Evolutionary conservation across 805 yeast species (phyloP).

Genomic region (Metschnikowia lunata): DNA sequence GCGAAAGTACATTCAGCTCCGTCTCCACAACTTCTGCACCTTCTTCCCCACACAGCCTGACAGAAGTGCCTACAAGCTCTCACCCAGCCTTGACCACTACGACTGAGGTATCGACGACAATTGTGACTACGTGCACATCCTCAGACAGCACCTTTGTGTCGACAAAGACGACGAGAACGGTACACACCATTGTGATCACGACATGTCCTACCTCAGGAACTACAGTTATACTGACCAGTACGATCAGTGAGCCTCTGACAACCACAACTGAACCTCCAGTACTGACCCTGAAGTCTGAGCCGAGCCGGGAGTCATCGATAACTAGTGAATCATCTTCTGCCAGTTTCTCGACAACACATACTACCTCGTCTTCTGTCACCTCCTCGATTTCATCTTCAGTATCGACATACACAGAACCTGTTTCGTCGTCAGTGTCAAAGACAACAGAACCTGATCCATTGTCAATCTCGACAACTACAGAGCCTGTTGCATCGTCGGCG

Average conservation of each 20-base stretch:
- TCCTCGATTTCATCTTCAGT: not conserved
- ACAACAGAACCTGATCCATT: too few relatives aligned
- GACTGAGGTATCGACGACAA: not conserved
- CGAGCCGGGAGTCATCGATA: not conserved
- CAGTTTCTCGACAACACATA: too few relatives aligned
- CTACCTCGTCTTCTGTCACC: not conserved
- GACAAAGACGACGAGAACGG: not conserved
- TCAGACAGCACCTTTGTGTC: not conserved
- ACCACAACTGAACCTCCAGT: not conserved
- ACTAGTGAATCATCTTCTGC: too few relatives aligned
- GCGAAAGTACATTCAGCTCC: not conserved
- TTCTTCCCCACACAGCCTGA: not conserved
- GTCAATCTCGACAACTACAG: too few relatives aligned
- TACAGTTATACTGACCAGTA: constrained; percentile 3
- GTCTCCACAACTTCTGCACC: not conserved
- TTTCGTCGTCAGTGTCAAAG: too few relatives aligned
- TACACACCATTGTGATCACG: constrained; percentile 2
- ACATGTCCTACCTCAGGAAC: constrained; percentile 5
- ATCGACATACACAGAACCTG: not conserved
- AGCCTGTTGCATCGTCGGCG: too few relatives aligned
- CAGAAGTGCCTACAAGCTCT: not conserved
- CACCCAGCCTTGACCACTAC: constrained; percentile 3
- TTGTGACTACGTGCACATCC: constrained; percentile 3
- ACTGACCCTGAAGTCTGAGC: not conserved
- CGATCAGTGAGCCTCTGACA: not conserved